Evolutionary conservation across 345 rosid species (phyloP), one percentile per base, ranked within the genome.

Genomic region (Lepidium africanum): DNA sequence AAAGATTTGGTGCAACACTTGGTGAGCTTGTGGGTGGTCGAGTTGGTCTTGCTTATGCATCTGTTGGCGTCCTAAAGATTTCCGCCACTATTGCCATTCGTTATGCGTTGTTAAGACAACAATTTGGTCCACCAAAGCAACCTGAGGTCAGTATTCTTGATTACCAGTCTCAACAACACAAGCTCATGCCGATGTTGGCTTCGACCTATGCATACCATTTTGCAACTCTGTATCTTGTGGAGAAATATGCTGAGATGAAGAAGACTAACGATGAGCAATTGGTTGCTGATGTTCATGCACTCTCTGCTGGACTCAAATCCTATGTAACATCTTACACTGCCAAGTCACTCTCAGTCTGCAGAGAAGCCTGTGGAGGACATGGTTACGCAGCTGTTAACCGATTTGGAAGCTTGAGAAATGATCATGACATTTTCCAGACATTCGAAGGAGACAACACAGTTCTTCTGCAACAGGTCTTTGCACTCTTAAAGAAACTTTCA

Each of bases 351-450:
- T 87, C 91, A 39, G 76, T 86, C 56, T 95, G 99, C 73, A 83
- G 99, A 78, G 99, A 95, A 79, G 83, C 99, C 11, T 91, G 99
- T 69, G 99, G 99, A 69, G 98, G 99, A 42, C 99, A 95, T 77
- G 99, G 99, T n/a, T 95, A 95, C 69, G 99, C 99, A 77, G 99
- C 99, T 64, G 96, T 95, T 45, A 95, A 95, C 79, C 82, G 97
- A 36, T 95, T 95, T 79, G 99, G 99, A 41, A 81, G 73, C 85
- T 80, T 95, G 88, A 91, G 99, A 67, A 95, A 95, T 59, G 99
- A 95, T 77, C 99, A 92, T 35, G 98, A 92, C 73, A 89, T 89
- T 78, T 92, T 92, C 69, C 98, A 92, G 81, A 92, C 98, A 43
- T 94, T 94, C 63, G 99, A 94, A 85, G 99, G 99, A 40, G 99